Percentiles rank a stretch among this genome's conserved stretches.
phyloP scores from a whole-genome alignment of 148 eudicot species.

The Polygonum aviculare region DNA sequence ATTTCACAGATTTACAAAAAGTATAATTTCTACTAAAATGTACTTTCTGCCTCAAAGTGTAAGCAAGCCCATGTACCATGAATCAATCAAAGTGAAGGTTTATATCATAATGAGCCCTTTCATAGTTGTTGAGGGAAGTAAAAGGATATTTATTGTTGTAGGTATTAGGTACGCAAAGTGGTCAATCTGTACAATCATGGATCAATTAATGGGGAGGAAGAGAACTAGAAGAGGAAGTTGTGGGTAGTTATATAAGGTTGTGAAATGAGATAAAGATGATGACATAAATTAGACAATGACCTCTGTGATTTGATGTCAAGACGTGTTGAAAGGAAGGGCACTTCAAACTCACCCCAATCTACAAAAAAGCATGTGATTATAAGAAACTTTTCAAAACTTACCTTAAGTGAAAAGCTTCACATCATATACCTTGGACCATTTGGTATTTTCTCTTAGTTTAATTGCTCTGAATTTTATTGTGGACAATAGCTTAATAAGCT shows the following conservation, averaged over 20 bases:
- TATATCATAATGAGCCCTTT: background rate
- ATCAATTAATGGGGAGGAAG: conserved; percentile 1
- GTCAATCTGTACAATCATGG: conserved; percentile 3
- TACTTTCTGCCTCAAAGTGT: no score
- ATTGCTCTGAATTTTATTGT: background rate
- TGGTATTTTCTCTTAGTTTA: background rate
- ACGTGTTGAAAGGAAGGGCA: background rate
- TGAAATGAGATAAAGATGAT: background rate
- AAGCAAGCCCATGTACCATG: background rate
- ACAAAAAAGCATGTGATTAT: background rate
- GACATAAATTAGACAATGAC: conserved; percentile 9
- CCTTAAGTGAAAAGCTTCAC: conserved; percentile 7
- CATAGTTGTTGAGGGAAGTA: background rate
- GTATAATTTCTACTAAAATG: no score
- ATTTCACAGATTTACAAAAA: no score
- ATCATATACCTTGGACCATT: background rate
- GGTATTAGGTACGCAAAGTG: background rate
- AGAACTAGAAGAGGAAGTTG: background rate
- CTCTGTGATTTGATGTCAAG: background rate
- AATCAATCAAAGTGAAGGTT: background rate
- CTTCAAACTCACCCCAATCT: background rate
- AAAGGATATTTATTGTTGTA: background rate
- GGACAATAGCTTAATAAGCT: background rate
- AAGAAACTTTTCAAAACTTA: background rate
- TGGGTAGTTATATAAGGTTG: no score